Evolutionary conservation across 1,139 yeast genomes (phyloP).

Genomic region (Saccharomycopsis phalli): DNA sequence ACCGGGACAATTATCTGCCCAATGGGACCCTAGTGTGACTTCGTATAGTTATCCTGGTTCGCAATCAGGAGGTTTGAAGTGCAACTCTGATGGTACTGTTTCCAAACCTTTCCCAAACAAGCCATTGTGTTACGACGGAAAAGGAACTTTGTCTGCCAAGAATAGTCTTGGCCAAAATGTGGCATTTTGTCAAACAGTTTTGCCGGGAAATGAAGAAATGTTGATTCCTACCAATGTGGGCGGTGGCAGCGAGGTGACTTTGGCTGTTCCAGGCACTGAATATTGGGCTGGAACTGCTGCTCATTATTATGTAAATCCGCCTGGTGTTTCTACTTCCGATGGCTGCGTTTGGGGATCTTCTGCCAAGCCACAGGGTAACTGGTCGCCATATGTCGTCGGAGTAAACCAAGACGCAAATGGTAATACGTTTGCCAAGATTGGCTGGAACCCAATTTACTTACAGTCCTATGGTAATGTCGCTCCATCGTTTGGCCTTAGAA

Average conservation of each 20-base stretch:
- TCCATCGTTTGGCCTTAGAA: conserved; percentile 65
- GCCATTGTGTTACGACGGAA: conserved; percentile 67
- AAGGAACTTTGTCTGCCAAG: conserved; percentile 56
- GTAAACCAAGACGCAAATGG: conserved; percentile 66
- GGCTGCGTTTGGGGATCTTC: conserved; percentile 82
- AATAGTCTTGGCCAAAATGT: conserved; percentile 45
- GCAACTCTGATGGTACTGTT: conserved; percentile 60
- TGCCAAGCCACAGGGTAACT: conserved; percentile 66
- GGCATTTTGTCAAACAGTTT: conserved; percentile 86
- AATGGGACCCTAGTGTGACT: conserved; percentile 60
- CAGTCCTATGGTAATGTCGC: conserved; percentile 45
- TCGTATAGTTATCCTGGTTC: conserved; percentile 60
- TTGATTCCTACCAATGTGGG: conserved; percentile 68
- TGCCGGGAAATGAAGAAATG: conserved; percentile 94
- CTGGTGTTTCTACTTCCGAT: conserved; percentile 68
- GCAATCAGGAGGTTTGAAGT: conserved; percentile 72
- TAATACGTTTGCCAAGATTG: conserved; percentile 71
- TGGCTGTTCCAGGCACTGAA: conserved; percentile 80
- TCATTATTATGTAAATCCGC: conserved; percentile 79
- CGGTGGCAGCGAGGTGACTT: conserved; percentile 35
- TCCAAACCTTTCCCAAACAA: conserved; percentile 52
- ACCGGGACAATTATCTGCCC: conserved; percentile 73
- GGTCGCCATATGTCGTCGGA: conserved; percentile 92
- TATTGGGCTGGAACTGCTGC: conserved; percentile 75
- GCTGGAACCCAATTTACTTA: conserved; percentile 82